A percentile compares a stretch with the other conserved stretches of the same genome.
These are phyloP conservation scores for Fusarium tanahbumbuense DNA, from an alignment of 2,329 filamentous ascomycete genomes.

Conservation along the genomic window DNA sequence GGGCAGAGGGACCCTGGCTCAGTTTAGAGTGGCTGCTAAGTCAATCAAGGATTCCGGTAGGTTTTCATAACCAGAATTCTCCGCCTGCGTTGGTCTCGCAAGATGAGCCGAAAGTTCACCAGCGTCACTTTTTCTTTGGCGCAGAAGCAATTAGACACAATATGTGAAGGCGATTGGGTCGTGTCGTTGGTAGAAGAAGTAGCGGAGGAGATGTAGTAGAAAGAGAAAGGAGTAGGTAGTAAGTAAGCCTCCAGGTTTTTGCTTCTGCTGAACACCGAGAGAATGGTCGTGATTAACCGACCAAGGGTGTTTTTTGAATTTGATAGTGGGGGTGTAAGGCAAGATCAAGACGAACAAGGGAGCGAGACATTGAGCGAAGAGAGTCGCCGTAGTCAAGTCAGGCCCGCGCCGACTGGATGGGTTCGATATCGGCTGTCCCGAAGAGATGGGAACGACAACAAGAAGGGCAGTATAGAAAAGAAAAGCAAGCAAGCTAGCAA, in stretches of 20 bases:
- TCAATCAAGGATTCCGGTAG: constrained; percentile 52
- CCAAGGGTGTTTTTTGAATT: constrained; percentile 14
- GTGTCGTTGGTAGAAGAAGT: constrained; percentile 33
- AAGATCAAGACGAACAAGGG: constrained; percentile 37
- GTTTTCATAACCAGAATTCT: constrained; percentile 53
- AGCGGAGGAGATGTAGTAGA: constrained; percentile 17
- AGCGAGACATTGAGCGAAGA: constrained; percentile 34
- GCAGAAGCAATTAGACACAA: constrained; percentile 47
- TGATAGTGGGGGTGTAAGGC: constrained; percentile 37
- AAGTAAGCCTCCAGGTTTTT: constrained; percentile 36
- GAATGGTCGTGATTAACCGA: constrained; percentile 35
- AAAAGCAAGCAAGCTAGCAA: constrained; percentile 22
- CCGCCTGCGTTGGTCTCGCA: constrained; percentile 48
- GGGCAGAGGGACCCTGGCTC: constrained; percentile 52
- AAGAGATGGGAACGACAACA: constrained; percentile 44
- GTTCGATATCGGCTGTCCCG: constrained; percentile 37
- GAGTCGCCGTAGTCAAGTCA: constrained; percentile 36
- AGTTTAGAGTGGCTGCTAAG: constrained; percentile 52
- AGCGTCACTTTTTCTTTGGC: constrained; percentile 38
- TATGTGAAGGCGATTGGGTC: constrained; percentile 37
- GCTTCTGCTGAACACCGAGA: constrained; percentile 27
- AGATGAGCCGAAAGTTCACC: constrained; percentile 38
- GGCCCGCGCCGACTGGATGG: constrained; percentile 45
- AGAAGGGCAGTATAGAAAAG: constrained; percentile 30
- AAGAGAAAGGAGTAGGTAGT: constrained; percentile 30